A percentile compares a stretch with the other conserved stretches of the same genome.
Evolutionary conservation across 768 basidiomycete species (phyloP).

Genomic region (Podaxis sp.): DNA sequence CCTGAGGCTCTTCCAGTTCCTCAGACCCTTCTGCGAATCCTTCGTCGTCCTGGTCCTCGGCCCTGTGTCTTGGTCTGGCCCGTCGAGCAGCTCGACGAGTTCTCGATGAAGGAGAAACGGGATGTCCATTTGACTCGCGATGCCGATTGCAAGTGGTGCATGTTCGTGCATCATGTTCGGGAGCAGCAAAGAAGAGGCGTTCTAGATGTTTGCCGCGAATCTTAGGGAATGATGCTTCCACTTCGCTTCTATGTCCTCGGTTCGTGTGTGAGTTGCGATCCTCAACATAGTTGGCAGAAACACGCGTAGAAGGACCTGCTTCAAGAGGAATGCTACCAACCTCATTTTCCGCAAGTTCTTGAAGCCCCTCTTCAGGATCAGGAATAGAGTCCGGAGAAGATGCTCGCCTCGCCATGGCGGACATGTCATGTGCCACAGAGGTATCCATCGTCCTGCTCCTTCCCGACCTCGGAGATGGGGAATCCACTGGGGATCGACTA

Average conservation of each 20-base stretch:
- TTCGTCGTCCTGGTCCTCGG: slow-evolving; percentile 35
- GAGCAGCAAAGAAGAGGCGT: slow-evolving; percentile 74
- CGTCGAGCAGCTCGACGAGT: background rate
- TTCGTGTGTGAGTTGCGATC: slow-evolving; percentile 3
- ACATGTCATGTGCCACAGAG: background rate
- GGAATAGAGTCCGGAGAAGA: background rate
- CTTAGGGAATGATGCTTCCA: slow-evolving; percentile 69
- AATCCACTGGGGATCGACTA: background rate
- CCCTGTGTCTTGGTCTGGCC: slow-evolving; percentile 2
- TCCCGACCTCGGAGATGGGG: slow-evolving; percentile 5
- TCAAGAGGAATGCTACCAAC: background rate
- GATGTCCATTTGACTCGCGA: slow-evolving; percentile 17
- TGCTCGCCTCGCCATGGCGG: background rate
- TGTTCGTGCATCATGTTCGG: slow-evolving; percentile 67
- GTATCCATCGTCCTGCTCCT: background rate
- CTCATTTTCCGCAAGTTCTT: background rate
- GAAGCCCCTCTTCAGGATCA: background rate
- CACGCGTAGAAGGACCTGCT: background rate
- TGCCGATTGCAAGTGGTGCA: slow-evolving; percentile 63
- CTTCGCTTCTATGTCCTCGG: slow-evolving; percentile 14
- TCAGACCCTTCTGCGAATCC: slow-evolving; percentile 44
- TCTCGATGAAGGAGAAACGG: slow-evolving; percentile 12
- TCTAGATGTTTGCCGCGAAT: slow-evolving; percentile 79
- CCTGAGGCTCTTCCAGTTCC: slow-evolving; percentile 21
- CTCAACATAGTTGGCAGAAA: background rate